Conservation (phyloP, 768 basidiomycete species). For the Tricholoma flavovirens region DNA sequence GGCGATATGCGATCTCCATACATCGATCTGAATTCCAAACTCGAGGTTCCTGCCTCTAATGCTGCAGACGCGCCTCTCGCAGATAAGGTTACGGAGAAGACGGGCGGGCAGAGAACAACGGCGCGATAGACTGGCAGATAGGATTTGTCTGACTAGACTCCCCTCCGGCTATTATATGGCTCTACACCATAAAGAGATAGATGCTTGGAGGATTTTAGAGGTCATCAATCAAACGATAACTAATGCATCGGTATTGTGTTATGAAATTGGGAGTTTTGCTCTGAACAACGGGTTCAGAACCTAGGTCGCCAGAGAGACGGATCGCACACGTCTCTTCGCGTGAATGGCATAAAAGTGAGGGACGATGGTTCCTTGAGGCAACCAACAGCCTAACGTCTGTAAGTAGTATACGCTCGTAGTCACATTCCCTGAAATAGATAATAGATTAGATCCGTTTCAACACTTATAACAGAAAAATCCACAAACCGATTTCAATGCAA, state of each 20-base stretch:
- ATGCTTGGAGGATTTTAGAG: not conserved
- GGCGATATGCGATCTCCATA: constrained; percentile 55
- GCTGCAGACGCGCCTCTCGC: constrained; percentile 67
- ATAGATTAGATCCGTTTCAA: not conserved
- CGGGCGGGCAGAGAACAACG: constrained; percentile 57
- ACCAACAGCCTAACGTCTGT: no score
- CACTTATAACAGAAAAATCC: not conserved
- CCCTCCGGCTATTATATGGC: not conserved
- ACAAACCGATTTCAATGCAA: not conserved
- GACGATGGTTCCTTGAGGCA: no score
- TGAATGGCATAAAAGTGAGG: no score
- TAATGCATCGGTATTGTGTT: no score
- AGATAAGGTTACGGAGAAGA: constrained; percentile 53
- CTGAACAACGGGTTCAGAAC: no score
- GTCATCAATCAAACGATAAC: no score
- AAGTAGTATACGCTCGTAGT: no score
- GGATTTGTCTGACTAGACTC: not conserved
- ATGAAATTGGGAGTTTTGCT: no score
- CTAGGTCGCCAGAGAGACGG: no score
- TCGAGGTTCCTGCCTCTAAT: constrained; percentile 76
- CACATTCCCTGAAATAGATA: no score
- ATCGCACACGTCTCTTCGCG: no score
- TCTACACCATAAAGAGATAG: not conserved
- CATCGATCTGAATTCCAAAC: constrained; percentile 55
- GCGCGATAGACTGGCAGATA: constrained; percentile 33